Evolutionary conservation across 495 filamentous ascomycete species (phyloP).

Genomic region (Talaromyces nanjingensis): DNA sequence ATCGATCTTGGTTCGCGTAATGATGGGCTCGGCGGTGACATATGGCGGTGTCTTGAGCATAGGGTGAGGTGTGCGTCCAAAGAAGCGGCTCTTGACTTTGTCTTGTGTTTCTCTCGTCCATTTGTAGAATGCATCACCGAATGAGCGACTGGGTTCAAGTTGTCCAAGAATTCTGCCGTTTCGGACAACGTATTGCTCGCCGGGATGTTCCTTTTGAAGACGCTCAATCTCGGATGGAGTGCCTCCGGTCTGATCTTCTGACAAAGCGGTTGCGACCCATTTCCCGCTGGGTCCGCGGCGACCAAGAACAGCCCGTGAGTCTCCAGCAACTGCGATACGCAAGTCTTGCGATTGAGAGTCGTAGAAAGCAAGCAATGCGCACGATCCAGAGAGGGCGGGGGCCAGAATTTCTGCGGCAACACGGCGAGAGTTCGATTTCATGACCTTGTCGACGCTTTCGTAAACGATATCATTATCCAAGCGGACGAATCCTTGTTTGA

Average conservation of each 20-base stretch:
- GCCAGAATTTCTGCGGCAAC: slow-evolving; percentile 86
- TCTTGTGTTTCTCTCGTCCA: slow-evolving; percentile 81
- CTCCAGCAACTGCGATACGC: slow-evolving; percentile 88
- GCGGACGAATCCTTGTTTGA: slow-evolving; percentile 83
- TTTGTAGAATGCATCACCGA: slow-evolving; percentile 95
- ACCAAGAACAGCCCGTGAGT: slow-evolving; percentile 88
- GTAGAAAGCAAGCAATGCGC: slow-evolving; percentile 94
- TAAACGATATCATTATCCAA: slow-evolving; percentile 92
- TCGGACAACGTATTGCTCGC: slow-evolving; percentile 72
- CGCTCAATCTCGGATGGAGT: slow-evolving; percentile 77
- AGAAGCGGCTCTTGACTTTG: slow-evolving; percentile 74
- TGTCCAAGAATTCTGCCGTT: slow-evolving; percentile 89
- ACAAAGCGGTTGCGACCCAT: slow-evolving; percentile 86
- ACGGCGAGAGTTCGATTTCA: slow-evolving; percentile 77
- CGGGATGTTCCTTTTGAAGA: slow-evolving; percentile 77
- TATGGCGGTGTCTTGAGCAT: slow-evolving; percentile 88
- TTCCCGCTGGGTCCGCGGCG: slow-evolving; percentile 71
- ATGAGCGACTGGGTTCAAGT: slow-evolving; percentile 86
- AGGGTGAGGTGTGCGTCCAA: slow-evolving; percentile 66
- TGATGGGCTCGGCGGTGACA: slow-evolving; percentile 91
- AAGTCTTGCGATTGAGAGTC: slow-evolving; percentile 76
- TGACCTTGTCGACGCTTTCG: slow-evolving; percentile 77
- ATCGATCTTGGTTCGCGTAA: slow-evolving; percentile 92
- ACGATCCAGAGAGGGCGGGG: slow-evolving; percentile 90
- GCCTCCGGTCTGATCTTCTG: slow-evolving; percentile 85